phyloP scores from a whole-genome alignment of 208 protist species.

The Wallacemonas sp. region DNA sequence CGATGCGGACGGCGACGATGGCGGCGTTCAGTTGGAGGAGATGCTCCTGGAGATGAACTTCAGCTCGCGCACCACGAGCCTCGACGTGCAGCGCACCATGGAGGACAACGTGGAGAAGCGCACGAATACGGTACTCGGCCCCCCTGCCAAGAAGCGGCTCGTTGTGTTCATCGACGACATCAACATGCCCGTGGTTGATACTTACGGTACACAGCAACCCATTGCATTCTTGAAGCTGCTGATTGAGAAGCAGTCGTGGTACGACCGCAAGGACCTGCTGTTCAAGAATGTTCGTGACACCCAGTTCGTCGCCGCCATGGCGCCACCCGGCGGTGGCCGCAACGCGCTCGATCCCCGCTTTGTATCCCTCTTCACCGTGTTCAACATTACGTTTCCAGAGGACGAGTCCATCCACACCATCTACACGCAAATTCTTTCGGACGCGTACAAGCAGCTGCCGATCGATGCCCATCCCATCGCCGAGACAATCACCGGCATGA shows the following conservation, averaged over 20 bases:
- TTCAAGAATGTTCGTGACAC: slow-evolving; percentile 97
- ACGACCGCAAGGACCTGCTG: slow-evolving; percentile 96
- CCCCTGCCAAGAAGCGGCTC: slow-evolving; percentile 95
- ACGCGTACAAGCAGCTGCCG: slow-evolving; percentile 83
- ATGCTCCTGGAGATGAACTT: slow-evolving; percentile 97
- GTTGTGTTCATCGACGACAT: slow-evolving; percentile 98
- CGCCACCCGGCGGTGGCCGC: slow-evolving; percentile 95
- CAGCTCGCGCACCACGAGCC: slow-evolving; percentile 93
- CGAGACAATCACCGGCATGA: slow-evolving; percentile 89
- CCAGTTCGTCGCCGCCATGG: slow-evolving; percentile 97
- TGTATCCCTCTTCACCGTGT: slow-evolving; percentile 96
- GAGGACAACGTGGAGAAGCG: slow-evolving; percentile 98
- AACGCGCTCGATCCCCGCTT: slow-evolving; percentile 98
- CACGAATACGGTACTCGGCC: slow-evolving; percentile 94
- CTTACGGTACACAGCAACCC: slow-evolving; percentile 98
- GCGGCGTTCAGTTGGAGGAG: slow-evolving; percentile 84
- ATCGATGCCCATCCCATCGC: slow-evolving; percentile 36
- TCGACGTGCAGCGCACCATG: slow-evolving; percentile 96
- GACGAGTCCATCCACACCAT: slow-evolving; percentile 96
- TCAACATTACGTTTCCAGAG: slow-evolving; percentile 97
- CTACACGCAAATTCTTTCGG: slow-evolving; percentile 94
- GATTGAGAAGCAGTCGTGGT: slow-evolving; percentile 95
- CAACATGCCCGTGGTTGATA: slow-evolving; percentile 99
- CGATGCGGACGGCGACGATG: slow-evolving; percentile 21
- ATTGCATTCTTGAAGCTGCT: slow-evolving; percentile 98